These are phyloP conservation scores for Anthoceros angustus DNA, from an alignment of 225 moss, liverwort and hornwort species.

Conservation along the genomic window DNA sequence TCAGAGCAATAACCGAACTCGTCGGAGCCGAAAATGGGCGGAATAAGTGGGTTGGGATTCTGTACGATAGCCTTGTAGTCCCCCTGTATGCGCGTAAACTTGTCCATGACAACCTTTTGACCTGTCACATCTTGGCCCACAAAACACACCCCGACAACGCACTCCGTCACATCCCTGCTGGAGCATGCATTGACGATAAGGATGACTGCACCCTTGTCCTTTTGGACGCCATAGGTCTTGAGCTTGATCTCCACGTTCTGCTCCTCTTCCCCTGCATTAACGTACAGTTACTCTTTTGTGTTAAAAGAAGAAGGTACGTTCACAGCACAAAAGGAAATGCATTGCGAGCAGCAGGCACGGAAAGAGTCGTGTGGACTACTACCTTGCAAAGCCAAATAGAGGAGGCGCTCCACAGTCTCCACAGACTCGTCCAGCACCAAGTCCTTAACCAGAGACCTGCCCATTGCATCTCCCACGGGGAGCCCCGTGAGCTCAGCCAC, in stretches of 20 bases:
- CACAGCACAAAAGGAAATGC: neutral
- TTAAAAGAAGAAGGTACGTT: neutral
- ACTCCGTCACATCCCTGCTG: conserved; percentile 1
- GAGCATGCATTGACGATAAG: conserved; percentile 2
- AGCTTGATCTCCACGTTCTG: conserved; percentile 2
- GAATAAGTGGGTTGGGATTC: neutral
- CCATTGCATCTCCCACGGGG: neutral
- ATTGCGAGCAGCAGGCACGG: neutral
- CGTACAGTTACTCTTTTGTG: neutral
- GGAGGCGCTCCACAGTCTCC: neutral
- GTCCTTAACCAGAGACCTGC: conserved; percentile 1
- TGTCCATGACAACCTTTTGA: conserved; percentile 4
- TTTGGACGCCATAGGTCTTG: neutral
- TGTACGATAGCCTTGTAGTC: conserved; percentile 1
- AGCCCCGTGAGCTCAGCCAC: neutral
- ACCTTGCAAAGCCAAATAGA: conserved; percentile 2
- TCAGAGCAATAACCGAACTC: neutral
- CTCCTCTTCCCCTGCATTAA: neutral
- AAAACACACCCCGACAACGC: conserved; percentile 2
- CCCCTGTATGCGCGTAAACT: neutral
- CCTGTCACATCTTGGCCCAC: conserved; percentile 1
- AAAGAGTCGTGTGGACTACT: neutral
- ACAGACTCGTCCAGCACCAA: neutral
- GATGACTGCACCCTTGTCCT: neutral
- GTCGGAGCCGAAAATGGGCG: conserved; percentile 1